These are phyloP conservation scores for Pythium sp. DNA, from an alignment of 352 stramenopile species.

Conservation along the genomic window DNA sequence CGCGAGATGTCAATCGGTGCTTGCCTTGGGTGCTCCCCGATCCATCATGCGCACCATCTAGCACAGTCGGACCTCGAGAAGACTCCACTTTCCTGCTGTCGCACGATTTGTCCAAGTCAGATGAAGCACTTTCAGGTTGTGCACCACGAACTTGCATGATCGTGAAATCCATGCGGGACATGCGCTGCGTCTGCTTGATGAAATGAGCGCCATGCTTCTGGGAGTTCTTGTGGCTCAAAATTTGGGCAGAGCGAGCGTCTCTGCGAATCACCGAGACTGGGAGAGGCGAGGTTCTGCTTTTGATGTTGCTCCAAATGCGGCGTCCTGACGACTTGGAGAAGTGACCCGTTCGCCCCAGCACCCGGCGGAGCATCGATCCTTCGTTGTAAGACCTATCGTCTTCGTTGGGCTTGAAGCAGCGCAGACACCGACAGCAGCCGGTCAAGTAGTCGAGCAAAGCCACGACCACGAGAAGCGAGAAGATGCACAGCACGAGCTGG, in stretches of 20 bases:
- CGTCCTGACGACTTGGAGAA: slow-evolving; percentile 15
- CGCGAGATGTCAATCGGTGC: not conserved
- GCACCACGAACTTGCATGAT: slow-evolving; percentile 2
- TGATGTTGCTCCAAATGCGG: slow-evolving; percentile 8
- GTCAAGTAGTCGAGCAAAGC: slow-evolving; percentile 16
- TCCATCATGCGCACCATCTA: not conserved
- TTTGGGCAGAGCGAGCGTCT: slow-evolving; percentile 54
- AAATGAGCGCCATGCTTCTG: slow-evolving; percentile 63
- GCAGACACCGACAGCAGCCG: slow-evolving; percentile 24
- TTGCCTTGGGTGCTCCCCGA: not conserved
- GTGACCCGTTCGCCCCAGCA: slow-evolving; percentile 12
- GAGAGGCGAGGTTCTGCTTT: slow-evolving; percentile 43
- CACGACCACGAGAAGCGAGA: slow-evolving; percentile 29
- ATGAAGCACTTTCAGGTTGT: not conserved
- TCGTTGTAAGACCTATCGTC: slow-evolving; percentile 5
- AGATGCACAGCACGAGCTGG: slow-evolving; percentile 38
- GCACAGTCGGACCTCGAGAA: not conserved
- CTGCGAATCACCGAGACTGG: slow-evolving; percentile 66
- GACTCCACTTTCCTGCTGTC: not conserved
- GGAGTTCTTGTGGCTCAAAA: slow-evolving; percentile 77
- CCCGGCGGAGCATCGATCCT: slow-evolving; percentile 18
- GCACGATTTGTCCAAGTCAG: slow-evolving; percentile 4
- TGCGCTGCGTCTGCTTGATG: slow-evolving; percentile 65
- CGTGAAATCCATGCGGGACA: slow-evolving; percentile 44
- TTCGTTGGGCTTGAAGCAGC: not conserved